Conservation (phyloP, 208 protist species). For the Acanthamoeba triangularis region DNA sequence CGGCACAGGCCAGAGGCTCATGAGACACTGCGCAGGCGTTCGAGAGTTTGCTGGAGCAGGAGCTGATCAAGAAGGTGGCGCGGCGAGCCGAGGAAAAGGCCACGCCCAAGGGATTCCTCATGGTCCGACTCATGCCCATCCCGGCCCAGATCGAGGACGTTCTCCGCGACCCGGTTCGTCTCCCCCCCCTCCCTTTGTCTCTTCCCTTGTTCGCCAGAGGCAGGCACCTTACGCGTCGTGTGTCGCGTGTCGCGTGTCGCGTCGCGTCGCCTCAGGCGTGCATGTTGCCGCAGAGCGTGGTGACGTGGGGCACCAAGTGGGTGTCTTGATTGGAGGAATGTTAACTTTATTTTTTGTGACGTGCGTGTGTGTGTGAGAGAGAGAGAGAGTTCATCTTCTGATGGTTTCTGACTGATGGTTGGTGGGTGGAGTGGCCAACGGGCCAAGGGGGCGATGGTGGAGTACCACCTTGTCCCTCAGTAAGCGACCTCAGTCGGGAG, state of each 20-base stretch:
- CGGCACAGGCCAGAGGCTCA: background rate
- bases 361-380: too few relatives aligned
- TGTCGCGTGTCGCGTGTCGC: background rate
- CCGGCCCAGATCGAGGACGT: background rate
- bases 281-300: background rate
- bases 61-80: constrained; percentile 13
- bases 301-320: background rate
- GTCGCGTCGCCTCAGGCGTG: background rate
- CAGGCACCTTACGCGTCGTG: background rate
- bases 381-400: too few relatives aligned
- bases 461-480: too few relatives aligned
- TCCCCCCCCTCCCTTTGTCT: too few relatives aligned
- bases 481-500: background rate
- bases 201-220: too few relatives aligned
- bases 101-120: background rate
- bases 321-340: too few relatives aligned
- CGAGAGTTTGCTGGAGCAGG: constrained; percentile 5
- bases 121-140: background rate
- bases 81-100: background rate
- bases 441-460: too few relatives aligned
- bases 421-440: too few relatives aligned
- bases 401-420: too few relatives aligned
- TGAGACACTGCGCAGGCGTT: background rate
- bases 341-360: too few relatives aligned
- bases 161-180: background rate